phyloP scores from a whole-genome alignment of 208 protist species.

The Leishmania aethiopica region DNA sequence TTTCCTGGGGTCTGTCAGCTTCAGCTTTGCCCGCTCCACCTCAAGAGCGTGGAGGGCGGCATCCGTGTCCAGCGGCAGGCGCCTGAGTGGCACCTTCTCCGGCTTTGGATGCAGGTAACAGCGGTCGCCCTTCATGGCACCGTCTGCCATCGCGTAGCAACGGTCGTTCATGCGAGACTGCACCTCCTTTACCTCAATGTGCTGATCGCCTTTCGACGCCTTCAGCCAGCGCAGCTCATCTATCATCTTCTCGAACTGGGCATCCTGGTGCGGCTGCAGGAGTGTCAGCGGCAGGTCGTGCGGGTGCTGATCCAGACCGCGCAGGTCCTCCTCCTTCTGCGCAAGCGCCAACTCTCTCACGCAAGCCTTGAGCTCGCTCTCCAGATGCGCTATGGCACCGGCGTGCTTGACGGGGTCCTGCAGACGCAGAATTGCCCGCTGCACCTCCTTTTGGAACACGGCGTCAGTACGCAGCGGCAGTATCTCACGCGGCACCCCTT shows the following conservation, averaged over 20 bases:
- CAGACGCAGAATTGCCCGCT: constrained; percentile 51
- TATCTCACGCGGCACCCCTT: constrained; percentile 58
- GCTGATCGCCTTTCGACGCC: constrained; percentile 16
- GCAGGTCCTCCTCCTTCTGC: constrained; percentile 62
- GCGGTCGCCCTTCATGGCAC: constrained; percentile 59
- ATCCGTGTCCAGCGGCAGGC: constrained; percentile 70
- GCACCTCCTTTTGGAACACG: constrained; percentile 52
- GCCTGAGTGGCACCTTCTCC: constrained; percentile 53
- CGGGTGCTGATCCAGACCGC: constrained; percentile 44
- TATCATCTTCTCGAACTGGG: constrained; percentile 55
- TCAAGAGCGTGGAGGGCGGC: constrained; percentile 54
- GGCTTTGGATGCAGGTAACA: constrained; percentile 57
- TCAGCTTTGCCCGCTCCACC: constrained; percentile 57
- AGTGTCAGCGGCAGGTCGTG: constrained; percentile 49
- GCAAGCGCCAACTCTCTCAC: constrained; percentile 59
- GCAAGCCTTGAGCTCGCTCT: constrained; percentile 71
- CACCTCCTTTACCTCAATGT: constrained; percentile 32
- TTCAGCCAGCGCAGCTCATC: constrained; percentile 59
- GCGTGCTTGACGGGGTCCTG: constrained; percentile 51
- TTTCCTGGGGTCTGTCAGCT: constrained; percentile 55
- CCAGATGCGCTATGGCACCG: constrained; percentile 43
- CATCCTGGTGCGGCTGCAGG: constrained; percentile 66
- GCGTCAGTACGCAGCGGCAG: constrained; percentile 61
- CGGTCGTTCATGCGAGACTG: constrained; percentile 69
- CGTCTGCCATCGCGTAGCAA: constrained; percentile 61